phyloP scores from a whole-genome alignment of 495 filamentous ascomycete genomes.

The Acidomyces sp. region DNA sequence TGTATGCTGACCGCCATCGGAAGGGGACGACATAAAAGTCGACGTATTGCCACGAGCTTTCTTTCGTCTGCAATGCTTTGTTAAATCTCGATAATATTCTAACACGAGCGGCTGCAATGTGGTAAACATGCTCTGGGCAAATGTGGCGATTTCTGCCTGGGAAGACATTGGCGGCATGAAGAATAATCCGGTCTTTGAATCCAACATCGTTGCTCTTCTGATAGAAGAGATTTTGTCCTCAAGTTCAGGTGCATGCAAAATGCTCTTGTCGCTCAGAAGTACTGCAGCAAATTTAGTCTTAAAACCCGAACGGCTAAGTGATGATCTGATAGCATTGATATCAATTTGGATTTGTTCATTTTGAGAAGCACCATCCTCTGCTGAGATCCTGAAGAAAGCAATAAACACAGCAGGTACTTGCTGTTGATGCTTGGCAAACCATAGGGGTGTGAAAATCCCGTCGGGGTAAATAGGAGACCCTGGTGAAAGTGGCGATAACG shows the following conservation, averaged over 20 bases:
- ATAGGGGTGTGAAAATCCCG: conserved; percentile 65
- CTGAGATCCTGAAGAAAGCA: conserved; percentile 57
- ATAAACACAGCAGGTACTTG: conserved; percentile 68
- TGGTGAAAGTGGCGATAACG: conserved; percentile 74
- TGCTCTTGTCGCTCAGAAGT: conserved; percentile 55
- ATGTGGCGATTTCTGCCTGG: conserved; percentile 45
- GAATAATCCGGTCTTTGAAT: conserved; percentile 62
- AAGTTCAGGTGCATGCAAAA: conserved; percentile 43
- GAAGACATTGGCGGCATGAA: conserved; percentile 56
- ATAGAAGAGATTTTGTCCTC: conserved; percentile 68
- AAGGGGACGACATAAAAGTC: conserved; percentile 54
- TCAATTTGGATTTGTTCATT: conserved; percentile 85
- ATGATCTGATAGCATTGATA: conserved; percentile 59
- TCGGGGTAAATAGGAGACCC: conserved; percentile 72
- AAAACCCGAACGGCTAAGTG: conserved; percentile 53
- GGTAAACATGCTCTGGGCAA: conserved; percentile 48
- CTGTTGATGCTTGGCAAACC: conserved; percentile 75
- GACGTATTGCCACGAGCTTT: conserved; percentile 61
- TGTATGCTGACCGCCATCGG: conserved; percentile 26
- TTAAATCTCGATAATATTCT: conserved; percentile 84
- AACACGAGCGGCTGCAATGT: conserved; percentile 47
- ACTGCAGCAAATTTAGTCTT: conserved; percentile 64
- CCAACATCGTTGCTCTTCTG: conserved; percentile 61
- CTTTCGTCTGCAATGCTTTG: conserved; percentile 78
- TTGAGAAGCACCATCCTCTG: conserved; percentile 53